Evolutionary conservation across 495 filamentous ascomycete species (phyloP).

Genomic region (Aspergillus mulundensis): DNA sequence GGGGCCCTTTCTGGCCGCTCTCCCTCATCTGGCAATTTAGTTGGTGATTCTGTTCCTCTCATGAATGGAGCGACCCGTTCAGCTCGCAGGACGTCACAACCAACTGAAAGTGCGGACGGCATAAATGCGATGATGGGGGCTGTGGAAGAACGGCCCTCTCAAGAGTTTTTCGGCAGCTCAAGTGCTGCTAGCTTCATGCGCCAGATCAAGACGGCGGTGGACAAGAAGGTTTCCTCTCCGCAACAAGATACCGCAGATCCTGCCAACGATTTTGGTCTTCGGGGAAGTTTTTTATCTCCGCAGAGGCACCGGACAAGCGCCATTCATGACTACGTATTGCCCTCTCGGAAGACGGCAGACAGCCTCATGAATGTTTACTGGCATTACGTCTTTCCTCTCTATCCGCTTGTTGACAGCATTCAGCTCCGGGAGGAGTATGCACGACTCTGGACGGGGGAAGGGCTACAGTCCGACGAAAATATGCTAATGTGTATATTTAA

Average conservation of each 20-base stretch:
- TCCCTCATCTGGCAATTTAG: not conserved
- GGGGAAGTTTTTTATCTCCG: constrained; percentile 16
- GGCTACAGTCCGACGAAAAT: constrained; percentile 29
- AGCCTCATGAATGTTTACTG: constrained; percentile 38
- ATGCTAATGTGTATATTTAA: constrained; percentile 43
- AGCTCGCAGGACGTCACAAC: not conserved
- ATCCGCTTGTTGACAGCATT: constrained; percentile 34
- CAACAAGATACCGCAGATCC: constrained; percentile 19
- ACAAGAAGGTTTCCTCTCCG: constrained; percentile 26
- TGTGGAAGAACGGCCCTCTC: constrained; percentile 29
- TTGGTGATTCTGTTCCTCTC: not conserved
- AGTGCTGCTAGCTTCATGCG: constrained; percentile 38
- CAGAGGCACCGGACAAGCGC: constrained; percentile 11
- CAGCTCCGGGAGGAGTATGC: constrained; percentile 31
- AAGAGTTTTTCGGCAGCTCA: constrained; percentile 37
- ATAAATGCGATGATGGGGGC: constrained; percentile 41
- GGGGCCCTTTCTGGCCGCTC: not conserved
- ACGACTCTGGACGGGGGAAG: constrained; percentile 33
- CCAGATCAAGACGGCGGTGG: constrained; percentile 35
- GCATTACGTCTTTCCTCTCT: constrained; percentile 38
- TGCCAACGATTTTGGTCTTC: constrained; percentile 7
- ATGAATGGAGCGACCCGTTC: not conserved
- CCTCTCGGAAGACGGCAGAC: constrained; percentile 37
- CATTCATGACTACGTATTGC: constrained; percentile 31
- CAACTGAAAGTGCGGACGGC: constrained; percentile 13